These are phyloP conservation scores for Suhomyces anneliseae DNA, from an alignment of 1,139 yeast genomes.

Conservation along the genomic window DNA sequence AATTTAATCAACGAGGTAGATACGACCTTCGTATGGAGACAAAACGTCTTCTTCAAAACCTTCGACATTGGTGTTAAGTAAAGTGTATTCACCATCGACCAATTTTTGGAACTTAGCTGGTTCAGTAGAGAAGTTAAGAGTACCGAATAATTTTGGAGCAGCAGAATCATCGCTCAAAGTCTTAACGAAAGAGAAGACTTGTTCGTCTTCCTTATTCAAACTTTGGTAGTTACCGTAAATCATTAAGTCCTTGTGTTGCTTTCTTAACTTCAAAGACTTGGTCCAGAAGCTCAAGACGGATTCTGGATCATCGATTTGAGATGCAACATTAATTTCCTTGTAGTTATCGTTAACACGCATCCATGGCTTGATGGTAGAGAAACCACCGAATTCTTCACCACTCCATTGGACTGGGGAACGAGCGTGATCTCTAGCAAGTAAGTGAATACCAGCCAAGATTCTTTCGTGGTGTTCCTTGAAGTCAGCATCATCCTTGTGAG, in stretches of 20 bases:
- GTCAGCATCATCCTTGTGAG: conserved; percentile 30
- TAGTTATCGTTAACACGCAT: conserved; percentile 53
- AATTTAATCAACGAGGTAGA: conserved; percentile 24
- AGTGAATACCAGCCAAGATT: conserved; percentile 34
- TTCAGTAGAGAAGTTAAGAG: conserved; percentile 45
- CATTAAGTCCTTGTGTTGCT: conserved; percentile 41
- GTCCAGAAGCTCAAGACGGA: conserved; percentile 51
- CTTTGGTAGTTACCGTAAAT: conserved; percentile 50
- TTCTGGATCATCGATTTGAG: conserved; percentile 46
- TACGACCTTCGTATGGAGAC: conserved; percentile 41
- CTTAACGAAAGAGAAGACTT: conserved; percentile 43
- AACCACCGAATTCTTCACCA: conserved; percentile 44
- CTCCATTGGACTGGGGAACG: conserved; percentile 66
- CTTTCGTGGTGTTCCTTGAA: conserved; percentile 25
- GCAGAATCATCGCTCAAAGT: conserved; percentile 9
- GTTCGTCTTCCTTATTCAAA: conserved; percentile 38
- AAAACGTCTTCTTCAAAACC: conserved; percentile 23
- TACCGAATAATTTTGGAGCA: conserved; percentile 35
- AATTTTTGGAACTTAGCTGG: conserved; percentile 29
- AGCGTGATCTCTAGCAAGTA: conserved; percentile 54
- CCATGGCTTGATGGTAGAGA: conserved; percentile 55
- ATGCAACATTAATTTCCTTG: conserved; percentile 47
- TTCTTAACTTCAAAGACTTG: conserved; percentile 44
- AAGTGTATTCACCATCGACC: conserved; percentile 30
- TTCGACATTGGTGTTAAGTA: conserved; percentile 31